Conservation (phyloP, 2,329 filamentous ascomycete species). For the Coleophoma eucalyptorum region DNA sequence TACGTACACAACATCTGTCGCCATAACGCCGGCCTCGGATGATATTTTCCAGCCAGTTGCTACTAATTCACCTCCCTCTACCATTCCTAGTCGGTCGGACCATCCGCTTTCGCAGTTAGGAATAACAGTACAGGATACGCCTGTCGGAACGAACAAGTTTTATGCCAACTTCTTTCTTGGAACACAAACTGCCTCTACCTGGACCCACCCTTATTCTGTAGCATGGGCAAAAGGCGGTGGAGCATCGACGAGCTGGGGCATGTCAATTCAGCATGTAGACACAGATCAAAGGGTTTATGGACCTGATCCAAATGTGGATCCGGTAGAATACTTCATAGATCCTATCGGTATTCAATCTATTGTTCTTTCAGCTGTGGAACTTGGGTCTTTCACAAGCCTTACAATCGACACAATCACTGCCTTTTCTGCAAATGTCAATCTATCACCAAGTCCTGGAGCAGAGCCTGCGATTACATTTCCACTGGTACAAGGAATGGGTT, state of each 20-base stretch:
- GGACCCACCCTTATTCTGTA: constrained; percentile 72
- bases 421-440: constrained; percentile 63
- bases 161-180: constrained; percentile 79
- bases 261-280: constrained; percentile 74
- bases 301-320: constrained; percentile 47
- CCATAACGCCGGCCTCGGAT: constrained; percentile 9
- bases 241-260: constrained; percentile 66
- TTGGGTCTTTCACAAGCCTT: constrained; percentile 56
- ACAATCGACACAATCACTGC: constrained; percentile 50
- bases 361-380: constrained; percentile 73
- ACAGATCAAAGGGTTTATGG: constrained; percentile 65
- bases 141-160: constrained; percentile 75
- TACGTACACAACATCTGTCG: neutral
- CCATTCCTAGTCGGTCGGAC: constrained; percentile 44
- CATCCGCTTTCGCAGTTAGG: constrained; percentile 56
- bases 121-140: constrained; percentile 34
- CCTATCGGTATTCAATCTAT: constrained; percentile 80
- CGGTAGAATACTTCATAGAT: constrained; percentile 71
- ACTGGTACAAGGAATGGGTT: constrained; percentile 85
- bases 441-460: constrained; percentile 51
- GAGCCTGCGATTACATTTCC: constrained; percentile 69
- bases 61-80: constrained; percentile 44
- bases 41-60: constrained; percentile 58
- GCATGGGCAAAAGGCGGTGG: constrained; percentile 64
- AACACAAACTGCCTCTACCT: constrained; percentile 64